phyloP scores from a whole-genome alignment of 75 land plant species.

The Picea sitchensis region DNA sequence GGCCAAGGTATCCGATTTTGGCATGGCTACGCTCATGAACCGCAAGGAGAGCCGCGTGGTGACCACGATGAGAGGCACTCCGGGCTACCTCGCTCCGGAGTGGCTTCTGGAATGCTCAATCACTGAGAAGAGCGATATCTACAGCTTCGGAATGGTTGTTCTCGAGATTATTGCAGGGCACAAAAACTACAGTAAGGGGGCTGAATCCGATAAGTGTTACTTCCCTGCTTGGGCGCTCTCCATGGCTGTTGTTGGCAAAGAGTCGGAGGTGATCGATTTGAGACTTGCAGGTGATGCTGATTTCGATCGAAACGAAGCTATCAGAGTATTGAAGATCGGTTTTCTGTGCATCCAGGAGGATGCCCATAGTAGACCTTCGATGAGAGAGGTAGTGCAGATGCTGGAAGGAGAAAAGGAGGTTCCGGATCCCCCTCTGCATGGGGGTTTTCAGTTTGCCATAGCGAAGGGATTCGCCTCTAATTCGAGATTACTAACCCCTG shows the following conservation, averaged over 20 bases:
- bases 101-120: constrained; percentile 15
- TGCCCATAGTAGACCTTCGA: constrained; percentile 19
- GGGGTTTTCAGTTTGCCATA: neutral
- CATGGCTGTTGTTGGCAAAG: neutral
- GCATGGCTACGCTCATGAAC: constrained; percentile 32
- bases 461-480: neutral
- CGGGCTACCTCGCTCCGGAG: constrained; percentile 48
- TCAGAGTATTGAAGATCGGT: constrained; percentile 12
- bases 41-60: constrained; percentile 42
- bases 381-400: constrained; percentile 29
- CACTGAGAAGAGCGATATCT: constrained; percentile 23
- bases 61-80: constrained; percentile 43
- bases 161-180: constrained; percentile 19
- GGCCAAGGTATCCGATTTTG: constrained; percentile 44
- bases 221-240: constrained; percentile 7
- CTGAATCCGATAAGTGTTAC: neutral
- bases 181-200: neutral
- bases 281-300: neutral
- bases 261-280: constrained; percentile 7
- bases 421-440: constrained; percentile 8
- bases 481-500: too few relatives aligned
- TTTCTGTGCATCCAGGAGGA: constrained; percentile 37
- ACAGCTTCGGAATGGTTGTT: constrained; percentile 32
- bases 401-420: constrained; percentile 22
- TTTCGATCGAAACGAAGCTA: neutral